These are phyloP conservation scores for Ganoderma lucidum DNA, from an alignment of 1,284 basidiomycete species.

Conservation along the genomic window DNA sequence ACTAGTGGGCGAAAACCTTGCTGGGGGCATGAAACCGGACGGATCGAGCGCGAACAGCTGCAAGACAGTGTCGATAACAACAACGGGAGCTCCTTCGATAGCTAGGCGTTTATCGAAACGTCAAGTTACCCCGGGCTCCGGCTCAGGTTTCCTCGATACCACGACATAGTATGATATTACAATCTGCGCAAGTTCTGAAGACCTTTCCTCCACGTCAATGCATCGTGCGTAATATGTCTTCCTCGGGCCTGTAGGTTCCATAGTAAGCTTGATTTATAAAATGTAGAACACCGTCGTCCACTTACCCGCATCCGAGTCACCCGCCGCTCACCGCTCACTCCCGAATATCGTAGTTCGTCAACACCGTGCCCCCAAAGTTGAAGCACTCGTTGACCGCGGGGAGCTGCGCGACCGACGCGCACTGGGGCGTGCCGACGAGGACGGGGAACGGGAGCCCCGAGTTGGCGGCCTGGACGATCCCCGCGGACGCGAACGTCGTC, in stretches of 20 bases:
- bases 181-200: neutral
- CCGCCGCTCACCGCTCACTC: neutral
- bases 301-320: neutral
- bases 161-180: neutral
- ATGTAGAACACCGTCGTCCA: neutral
- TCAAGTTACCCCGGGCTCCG: too few species aligned
- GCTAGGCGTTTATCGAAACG: too few species aligned
- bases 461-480: slow-evolving; percentile 22
- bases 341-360: slow-evolving; percentile 12
- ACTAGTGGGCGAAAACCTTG: too few species aligned
- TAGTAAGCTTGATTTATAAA: neutral
- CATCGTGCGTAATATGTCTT: neutral
- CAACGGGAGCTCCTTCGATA: too few species aligned
- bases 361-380: slow-evolving; percentile 15
- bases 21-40: too few species aligned
- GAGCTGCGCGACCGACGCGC: slow-evolving; percentile 12
- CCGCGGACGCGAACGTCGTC: slow-evolving; percentile 12
- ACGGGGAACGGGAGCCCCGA: slow-evolving; percentile 20
- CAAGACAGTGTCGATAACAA: too few species aligned
- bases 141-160: neutral
- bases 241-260: neutral
- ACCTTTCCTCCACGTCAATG: neutral
- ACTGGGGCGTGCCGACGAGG: slow-evolving; percentile 13
- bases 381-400: slow-evolving; percentile 27
- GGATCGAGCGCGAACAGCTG: too few species aligned